These are phyloP conservation scores for Fraxinus baroniana DNA, from an alignment of 305 asterid species.

Conservation along the genomic window DNA sequence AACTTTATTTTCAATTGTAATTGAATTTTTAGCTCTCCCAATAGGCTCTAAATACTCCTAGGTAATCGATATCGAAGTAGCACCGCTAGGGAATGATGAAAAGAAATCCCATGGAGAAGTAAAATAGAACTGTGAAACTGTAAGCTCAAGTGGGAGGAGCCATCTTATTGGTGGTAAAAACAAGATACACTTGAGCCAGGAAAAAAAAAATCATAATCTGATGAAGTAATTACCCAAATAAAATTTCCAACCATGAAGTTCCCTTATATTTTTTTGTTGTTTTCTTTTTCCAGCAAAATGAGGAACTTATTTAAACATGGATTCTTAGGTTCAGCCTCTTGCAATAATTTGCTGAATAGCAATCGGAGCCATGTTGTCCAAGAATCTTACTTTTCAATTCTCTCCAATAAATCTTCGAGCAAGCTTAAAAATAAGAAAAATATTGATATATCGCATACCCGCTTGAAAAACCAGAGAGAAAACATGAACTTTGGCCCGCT, in stretches of 20 bases:
- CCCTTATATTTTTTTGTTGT: not conserved
- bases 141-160: no score
- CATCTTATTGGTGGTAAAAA: no score
- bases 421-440: conserved; percentile 33
- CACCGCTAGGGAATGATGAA: no score
- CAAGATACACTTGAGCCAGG: no score
- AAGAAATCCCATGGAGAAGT: no score
- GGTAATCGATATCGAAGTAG: no score
- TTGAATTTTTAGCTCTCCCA: no score
- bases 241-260: not conserved
- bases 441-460: conserved; percentile 18
- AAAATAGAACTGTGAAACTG: no score
- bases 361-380: conserved; percentile 27
- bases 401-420: conserved; percentile 24
- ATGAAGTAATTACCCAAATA: no score
- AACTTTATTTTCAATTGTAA: no score
- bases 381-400: conserved; percentile 25
- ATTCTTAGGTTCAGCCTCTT: conserved; percentile 23
- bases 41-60: no score
- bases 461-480: conserved; percentile 26
- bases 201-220: no score
- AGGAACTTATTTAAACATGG: conserved; percentile 28
- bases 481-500: conserved; percentile 41
- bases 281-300: conserved; percentile 24
- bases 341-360: conserved; percentile 17